Base-by-base conservation (phyloP, 2,329 filamentous ascomycete genomes). In the Volutella citrinella region DNA sequence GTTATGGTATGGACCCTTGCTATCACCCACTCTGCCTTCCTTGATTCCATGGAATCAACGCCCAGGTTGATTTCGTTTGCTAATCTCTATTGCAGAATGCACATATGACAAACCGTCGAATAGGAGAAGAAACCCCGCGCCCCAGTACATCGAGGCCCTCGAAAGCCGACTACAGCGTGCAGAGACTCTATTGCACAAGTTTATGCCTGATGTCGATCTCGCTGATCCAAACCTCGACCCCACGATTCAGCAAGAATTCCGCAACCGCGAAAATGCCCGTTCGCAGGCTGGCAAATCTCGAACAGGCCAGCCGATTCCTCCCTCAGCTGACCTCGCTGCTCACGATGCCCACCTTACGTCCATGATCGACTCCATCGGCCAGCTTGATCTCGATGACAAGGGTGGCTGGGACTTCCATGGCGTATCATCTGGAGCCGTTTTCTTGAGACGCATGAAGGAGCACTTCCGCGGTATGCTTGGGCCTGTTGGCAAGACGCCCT, bases 101-200 rank as follows among this genome's bases (percentile, higher is more conserved):
- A 95, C 89, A 18, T 95, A 95, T 63, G 89, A 95, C 56, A 93
- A 95, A 59, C 90, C 90, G 10, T 95, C 89, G 16, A 95, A 95
- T 60, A 78, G 90, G 47, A 78, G 89, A 48, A 81, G 90, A 51
- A 95, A 95, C 58, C 89, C 90, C 15, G 87, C 87, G 17, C 89
- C 90, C 13, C 88, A 95, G 63, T 95, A 95, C 58, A 87, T 95
- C 48, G 90, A 95, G 64, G 87, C 87, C 4, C 70, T 96, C 30
- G 90, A 95, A 61, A 81, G 74, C 46, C 81, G 87, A 45, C 66
- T 95, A 33, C 86, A 90, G 52, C 87, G 88, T 44, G 87, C 88
- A 19, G 88, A 95, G 64, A 76, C 80, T 4, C 68, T 95, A 10
- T 68, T 96, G 38, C 82, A 82, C 53, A 81, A 85, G 41, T 80